Percentiles rank a stretch among this genome's conserved stretches.
Conservation (phyloP, 306 rosid species). For the barrel medic (Medicago truncatula) region DNA sequence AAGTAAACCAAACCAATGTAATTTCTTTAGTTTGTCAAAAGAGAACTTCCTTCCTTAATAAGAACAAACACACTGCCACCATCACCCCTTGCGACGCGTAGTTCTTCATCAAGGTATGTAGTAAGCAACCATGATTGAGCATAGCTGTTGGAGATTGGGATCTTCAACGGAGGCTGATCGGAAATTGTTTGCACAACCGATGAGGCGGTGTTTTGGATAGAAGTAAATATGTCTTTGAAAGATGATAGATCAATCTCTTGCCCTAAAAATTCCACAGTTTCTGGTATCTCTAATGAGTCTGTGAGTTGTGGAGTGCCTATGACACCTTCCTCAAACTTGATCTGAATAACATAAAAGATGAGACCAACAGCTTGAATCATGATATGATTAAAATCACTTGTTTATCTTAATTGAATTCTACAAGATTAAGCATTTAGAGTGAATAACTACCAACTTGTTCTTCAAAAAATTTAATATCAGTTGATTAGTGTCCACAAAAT, state of each 20-base stretch:
- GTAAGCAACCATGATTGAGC: slow-evolving; percentile 89
- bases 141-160: slow-evolving; percentile 60
- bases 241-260: slow-evolving; percentile 81
- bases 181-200: slow-evolving; percentile 78
- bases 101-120: slow-evolving; percentile 84
- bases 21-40: slow-evolving; percentile 43
- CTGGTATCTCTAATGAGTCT: slow-evolving; percentile 86
- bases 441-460: too few relatives aligned
- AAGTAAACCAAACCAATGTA: neutral
- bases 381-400: too few relatives aligned
- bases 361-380: neutral
- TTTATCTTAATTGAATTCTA: too few relatives aligned
- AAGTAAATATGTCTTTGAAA: slow-evolving; percentile 70
- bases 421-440: too few relatives aligned
- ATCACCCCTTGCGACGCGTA: slow-evolving; percentile 79
- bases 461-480: too few relatives aligned
- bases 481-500: too few relatives aligned
- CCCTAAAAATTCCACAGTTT: slow-evolving; percentile 83
- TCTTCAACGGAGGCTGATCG: slow-evolving; percentile 74
- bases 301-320: slow-evolving; percentile 93
- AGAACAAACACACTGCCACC: slow-evolving; percentile 84
- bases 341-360: slow-evolving; percentile 48
- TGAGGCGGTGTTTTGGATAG: slow-evolving; percentile 82
- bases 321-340: slow-evolving; percentile 84
- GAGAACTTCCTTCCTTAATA: slow-evolving; percentile 83